phyloP scores from a whole-genome alignment of 169 alveolate species.

The Eimeria acervulina region DNA sequence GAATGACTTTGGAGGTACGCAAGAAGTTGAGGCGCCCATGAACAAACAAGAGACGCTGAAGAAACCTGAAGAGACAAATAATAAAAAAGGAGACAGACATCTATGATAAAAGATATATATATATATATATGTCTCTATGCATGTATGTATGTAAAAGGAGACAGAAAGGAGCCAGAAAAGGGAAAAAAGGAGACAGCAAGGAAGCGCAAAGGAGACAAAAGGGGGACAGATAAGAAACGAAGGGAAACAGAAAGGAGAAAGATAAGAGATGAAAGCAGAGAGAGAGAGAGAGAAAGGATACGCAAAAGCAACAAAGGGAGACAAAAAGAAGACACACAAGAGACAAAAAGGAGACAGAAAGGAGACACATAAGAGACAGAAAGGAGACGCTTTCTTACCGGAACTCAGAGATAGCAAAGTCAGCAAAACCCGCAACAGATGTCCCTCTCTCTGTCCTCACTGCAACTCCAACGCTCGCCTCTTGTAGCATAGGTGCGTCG shows the following conservation, averaged over 20 bases:
- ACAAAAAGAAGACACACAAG: too few relatives aligned
- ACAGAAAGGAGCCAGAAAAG: too few relatives aligned
- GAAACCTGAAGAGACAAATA: too few relatives aligned
- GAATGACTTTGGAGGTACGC: slow-evolving; percentile 96
- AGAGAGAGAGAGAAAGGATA: background rate
- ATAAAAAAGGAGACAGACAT: too few relatives aligned
- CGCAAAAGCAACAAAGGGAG: background rate
- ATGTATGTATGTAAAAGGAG: too few relatives aligned
- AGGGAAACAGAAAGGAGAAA: background rate
- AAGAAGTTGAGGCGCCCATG: slow-evolving; percentile 96
- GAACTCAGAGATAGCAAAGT: slow-evolving; percentile 77
- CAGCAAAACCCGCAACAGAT: slow-evolving; percentile 89
- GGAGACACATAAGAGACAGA: too few relatives aligned
- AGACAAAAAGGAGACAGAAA: too few relatives aligned
- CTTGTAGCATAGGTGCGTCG: slow-evolving; percentile 99
- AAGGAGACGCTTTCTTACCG: slow-evolving; percentile 3
- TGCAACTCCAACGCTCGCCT: slow-evolving; percentile 99
- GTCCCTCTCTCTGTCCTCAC: slow-evolving; percentile 97
- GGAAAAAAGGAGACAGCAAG: too few relatives aligned
- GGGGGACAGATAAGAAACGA: background rate
- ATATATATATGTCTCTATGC: too few relatives aligned
- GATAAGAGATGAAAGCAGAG: too few relatives aligned
- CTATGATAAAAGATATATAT: too few relatives aligned
- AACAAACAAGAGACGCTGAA: slow-evolving; percentile 91
- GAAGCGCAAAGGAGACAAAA: too few relatives aligned